Evolutionary conservation across 106 monocot species (phyloP).

Genomic region (Dioscorea dumetorum): DNA sequence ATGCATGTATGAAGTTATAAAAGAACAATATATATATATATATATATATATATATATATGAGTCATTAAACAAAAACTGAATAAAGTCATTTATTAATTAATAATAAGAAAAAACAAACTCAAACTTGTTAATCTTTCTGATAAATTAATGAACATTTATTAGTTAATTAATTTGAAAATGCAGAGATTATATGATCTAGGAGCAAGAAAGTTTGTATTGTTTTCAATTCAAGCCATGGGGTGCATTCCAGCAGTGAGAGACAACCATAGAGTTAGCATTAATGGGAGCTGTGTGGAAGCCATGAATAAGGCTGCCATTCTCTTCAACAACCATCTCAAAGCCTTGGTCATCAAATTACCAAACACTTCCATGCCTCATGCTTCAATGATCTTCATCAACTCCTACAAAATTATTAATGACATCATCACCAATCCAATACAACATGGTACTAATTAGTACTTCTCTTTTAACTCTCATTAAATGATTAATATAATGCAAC

Average conservation of each 20-base stretch:
- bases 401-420: constrained; percentile 50
- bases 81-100: no score
- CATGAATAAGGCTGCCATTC: constrained; percentile 47
- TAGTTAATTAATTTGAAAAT: neutral
- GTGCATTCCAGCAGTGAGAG: constrained; percentile 52
- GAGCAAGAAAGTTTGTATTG: constrained; percentile 65
- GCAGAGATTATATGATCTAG: constrained; percentile 46
- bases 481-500: no score
- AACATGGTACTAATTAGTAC: constrained; percentile 18
- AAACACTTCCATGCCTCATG: constrained; percentile 22
- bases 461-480: no score
- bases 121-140: no score
- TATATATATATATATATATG: no score
- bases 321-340: constrained; percentile 46
- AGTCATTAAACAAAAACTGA: no score
- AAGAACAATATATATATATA: no score
- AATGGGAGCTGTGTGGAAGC: constrained; percentile 40
- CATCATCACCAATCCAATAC: constrained; percentile 30
- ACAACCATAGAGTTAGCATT: constrained; percentile 3
- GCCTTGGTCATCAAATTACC: constrained; percentile 13
- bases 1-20: no score
- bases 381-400: constrained; percentile 43
- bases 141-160: no score
- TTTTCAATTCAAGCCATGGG: constrained; percentile 52
- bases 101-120: no score